Conservation (phyloP, 192 early-diverging fungal genomes). For the Radiomyces spectabilis region DNA sequence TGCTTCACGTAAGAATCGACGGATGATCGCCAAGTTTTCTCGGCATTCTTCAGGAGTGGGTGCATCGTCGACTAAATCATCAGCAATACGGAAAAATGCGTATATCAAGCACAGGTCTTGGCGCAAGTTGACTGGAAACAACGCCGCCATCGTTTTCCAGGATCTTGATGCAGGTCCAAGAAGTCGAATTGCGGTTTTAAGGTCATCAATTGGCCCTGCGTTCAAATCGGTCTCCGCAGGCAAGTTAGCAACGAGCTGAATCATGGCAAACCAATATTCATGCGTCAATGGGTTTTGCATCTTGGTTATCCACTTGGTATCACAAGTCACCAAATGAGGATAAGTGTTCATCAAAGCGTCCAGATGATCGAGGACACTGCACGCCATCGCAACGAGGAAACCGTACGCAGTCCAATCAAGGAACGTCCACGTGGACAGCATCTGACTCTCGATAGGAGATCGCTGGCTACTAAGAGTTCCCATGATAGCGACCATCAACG, state of each 20-base stretch:
- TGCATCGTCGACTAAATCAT: constrained; percentile 24
- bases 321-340: constrained; percentile 7
- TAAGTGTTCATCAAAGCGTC: constrained; percentile 25
- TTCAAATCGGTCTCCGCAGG: constrained; percentile 10
- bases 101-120: constrained; percentile 27
- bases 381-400: constrained; percentile 4
- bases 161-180: constrained; percentile 20
- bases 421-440: constrained; percentile 24
- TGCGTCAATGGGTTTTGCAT: constrained; percentile 4
- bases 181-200: constrained; percentile 8
- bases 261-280: constrained; percentile 7
- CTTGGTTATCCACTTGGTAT: neutral
- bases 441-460: constrained; percentile 5
- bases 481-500: constrained; percentile 13
- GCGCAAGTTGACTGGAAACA: constrained; percentile 22
- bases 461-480: constrained; percentile 3
- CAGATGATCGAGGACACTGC: constrained; percentile 14
- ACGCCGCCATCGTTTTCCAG: constrained; percentile 23
- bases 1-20: constrained; percentile 12
- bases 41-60: constrained; percentile 6
- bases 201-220: constrained; percentile 12
- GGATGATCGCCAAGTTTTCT: constrained; percentile 12
- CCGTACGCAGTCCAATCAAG: constrained; percentile 29
- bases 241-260: constrained; percentile 3
- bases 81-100: constrained; percentile 21